phyloP scores from a whole-genome alignment of 2,329 filamentous ascomycete species.

The Hysterium pulicare region DNA sequence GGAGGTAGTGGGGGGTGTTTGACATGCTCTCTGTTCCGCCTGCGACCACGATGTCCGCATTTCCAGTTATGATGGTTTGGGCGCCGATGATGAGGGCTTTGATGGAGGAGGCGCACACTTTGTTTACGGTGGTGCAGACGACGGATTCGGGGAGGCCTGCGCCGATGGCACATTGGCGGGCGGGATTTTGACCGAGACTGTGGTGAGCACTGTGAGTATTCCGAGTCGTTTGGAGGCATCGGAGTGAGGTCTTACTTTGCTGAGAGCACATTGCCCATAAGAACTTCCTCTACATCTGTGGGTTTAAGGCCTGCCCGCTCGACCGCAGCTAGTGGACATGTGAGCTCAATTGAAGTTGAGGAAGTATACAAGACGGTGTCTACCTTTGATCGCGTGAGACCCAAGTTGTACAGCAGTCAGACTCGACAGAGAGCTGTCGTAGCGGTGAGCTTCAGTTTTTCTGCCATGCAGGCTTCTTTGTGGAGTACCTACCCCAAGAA shows the following conservation, averaged over 20 bases:
- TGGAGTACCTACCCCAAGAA: constrained; percentile 74
- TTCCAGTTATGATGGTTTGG: constrained; percentile 96
- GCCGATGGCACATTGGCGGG: constrained; percentile 86
- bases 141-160: constrained; percentile 79
- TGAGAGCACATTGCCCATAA: constrained; percentile 96
- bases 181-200: constrained; percentile 93
- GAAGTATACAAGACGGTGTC: constrained; percentile 14
- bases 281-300: constrained; percentile 90
- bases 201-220: constrained; percentile 4
- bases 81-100: constrained; percentile 94
- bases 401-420: constrained; percentile 84
- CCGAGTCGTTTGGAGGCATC: not conserved
- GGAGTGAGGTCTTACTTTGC: constrained; percentile 64
- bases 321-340: constrained; percentile 59
- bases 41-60: constrained; percentile 86
- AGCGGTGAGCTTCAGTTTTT: constrained; percentile 19
- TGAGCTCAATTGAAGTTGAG: constrained; percentile 17
- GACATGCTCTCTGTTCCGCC: constrained; percentile 98
- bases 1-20: constrained; percentile 93
- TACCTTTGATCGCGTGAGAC: constrained; percentile 88
- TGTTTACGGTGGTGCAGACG: constrained; percentile 93
- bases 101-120: constrained; percentile 93
- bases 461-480: constrained; percentile 17
- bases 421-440: constrained; percentile 75
- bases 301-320: constrained; percentile 84